phyloP scores from a whole-genome alignment of 2,329 filamentous ascomycete species.

The Aspergillus pseudoviridinutans region DNA sequence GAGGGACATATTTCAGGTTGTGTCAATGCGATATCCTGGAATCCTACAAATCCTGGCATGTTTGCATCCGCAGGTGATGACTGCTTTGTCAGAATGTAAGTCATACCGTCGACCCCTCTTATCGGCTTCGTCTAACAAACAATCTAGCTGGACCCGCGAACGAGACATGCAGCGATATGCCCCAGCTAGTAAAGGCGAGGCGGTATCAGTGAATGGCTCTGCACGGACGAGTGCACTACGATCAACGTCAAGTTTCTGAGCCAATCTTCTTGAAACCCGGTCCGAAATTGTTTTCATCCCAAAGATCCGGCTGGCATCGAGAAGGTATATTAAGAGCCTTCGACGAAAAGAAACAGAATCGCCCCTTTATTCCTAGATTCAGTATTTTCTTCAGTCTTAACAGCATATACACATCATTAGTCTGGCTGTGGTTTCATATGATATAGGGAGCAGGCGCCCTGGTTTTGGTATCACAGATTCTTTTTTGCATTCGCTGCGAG shows the following conservation, averaged over 20 bases:
- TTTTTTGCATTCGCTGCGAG: slow-evolving; percentile 7
- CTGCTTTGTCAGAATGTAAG: slow-evolving; percentile 77
- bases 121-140: slow-evolving; percentile 4
- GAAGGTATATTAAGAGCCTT: background rate
- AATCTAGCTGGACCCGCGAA: slow-evolving; percentile 34
- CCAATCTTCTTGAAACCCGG: background rate
- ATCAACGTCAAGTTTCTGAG: slow-evolving; percentile 34
- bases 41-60: slow-evolving; percentile 74
- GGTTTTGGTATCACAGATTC: slow-evolving; percentile 18
- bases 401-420: slow-evolving; percentile 19
- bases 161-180: slow-evolving; percentile 24
- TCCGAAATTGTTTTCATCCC: background rate
- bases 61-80: slow-evolving; percentile 93
- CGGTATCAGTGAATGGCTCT: slow-evolving; percentile 31
- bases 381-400: slow-evolving; percentile 2
- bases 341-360: background rate
- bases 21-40: slow-evolving; percentile 88
- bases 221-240: slow-evolving; percentile 41
- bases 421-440: slow-evolving; percentile 13
- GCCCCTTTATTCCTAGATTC: background rate
- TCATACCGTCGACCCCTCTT: background rate
- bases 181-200: slow-evolving; percentile 23
- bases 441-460: slow-evolving; percentile 25
- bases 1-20: slow-evolving; percentile 69
- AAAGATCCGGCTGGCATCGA: background rate